phyloP scores from a whole-genome alignment of 177 flowering plant genomes.

The Vitis hybrid region DNA sequence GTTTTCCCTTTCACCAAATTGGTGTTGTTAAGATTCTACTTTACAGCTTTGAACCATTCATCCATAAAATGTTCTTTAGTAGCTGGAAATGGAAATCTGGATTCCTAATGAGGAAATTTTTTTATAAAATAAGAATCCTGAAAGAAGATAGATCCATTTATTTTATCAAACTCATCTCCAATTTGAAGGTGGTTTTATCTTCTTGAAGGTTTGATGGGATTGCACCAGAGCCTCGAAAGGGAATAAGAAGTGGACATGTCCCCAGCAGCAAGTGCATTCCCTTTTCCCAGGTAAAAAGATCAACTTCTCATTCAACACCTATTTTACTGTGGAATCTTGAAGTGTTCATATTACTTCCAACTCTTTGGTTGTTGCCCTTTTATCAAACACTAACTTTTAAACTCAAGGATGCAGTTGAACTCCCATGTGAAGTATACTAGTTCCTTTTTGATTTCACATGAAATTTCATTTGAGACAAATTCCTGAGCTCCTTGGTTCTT shows the following conservation, averaged over 20 bases:
- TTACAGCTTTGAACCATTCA: background rate
- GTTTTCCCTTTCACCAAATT: too few relatives aligned
- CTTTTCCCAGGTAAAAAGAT: constrained; percentile 62
- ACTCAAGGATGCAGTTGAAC: too few relatives aligned
- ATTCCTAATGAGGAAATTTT: background rate
- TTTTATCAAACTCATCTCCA: background rate
- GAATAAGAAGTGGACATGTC: constrained; percentile 93
- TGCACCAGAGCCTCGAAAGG: constrained; percentile 93
- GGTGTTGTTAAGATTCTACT: too few relatives aligned
- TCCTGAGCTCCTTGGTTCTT: too few relatives aligned
- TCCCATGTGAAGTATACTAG: too few relatives aligned
- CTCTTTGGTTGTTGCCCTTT: background rate
- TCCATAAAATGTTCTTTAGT: background rate
- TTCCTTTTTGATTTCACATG: too few relatives aligned
- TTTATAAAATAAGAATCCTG: background rate
- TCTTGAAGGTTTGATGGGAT: constrained; percentile 82
- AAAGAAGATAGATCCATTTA: background rate
- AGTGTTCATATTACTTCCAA: background rate
- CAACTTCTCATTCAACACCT: background rate
- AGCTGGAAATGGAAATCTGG: background rate
- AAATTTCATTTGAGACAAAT: too few relatives aligned
- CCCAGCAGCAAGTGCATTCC: constrained; percentile 99
- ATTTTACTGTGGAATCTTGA: background rate
- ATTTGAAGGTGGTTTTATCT: constrained; percentile 11
- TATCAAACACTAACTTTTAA: too few relatives aligned